Base-by-base conservation (phyloP, 108 stramenopile species). In the Mayamaea pseudoterrestris region DNA sequence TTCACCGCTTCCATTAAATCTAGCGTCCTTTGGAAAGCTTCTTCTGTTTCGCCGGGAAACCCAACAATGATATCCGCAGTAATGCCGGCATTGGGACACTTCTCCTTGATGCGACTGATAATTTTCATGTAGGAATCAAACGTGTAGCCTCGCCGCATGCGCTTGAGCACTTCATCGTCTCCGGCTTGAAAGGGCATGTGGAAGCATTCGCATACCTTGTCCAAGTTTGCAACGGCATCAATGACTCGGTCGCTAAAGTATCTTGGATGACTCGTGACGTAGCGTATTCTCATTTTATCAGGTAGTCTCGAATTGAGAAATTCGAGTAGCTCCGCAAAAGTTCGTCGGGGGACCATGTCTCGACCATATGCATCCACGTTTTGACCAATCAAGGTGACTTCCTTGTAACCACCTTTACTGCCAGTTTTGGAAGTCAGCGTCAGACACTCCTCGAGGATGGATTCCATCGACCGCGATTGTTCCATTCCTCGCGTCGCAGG, bases 331-430 rank as follows among this genome's bases (percentile, higher is more conserved):
- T 93, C 89, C 20, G 87, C 71, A 68, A 95, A 95, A n/a, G 63
- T 75, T 34, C 88, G 65, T 54, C 68, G 74, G 9, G 94, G 94
- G 13, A 37, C 54, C 80, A 93, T 80, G 49, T 93, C 92, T 4
- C 94, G 60, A 18, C 94, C 94, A 35, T 88, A 95, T 14, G 94
- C 91, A 57, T 95, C 92, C 44, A 95, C 90, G 65, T 95, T 95
- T 67, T 95, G 94, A 13, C 94, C 94, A 35, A 95, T 66, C 26
- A 95, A 71, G 5, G 92, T 95, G 2, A 93, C 54, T 63, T 93
- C 90, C 35, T 76, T 78, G 55, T 80, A 87, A 7, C 87, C 90
- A 23, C 63, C 78, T 62, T n/a, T n/a, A n/a, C n/a, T n/a, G n/a
- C n/a, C n/a, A n/a, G n/a, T n/a, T n/a, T n/a, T n/a, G n/a, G n/a